Conservation (phyloP, 805 yeast genomes). For the Sugiyamaella lignohabitans region DNA sequence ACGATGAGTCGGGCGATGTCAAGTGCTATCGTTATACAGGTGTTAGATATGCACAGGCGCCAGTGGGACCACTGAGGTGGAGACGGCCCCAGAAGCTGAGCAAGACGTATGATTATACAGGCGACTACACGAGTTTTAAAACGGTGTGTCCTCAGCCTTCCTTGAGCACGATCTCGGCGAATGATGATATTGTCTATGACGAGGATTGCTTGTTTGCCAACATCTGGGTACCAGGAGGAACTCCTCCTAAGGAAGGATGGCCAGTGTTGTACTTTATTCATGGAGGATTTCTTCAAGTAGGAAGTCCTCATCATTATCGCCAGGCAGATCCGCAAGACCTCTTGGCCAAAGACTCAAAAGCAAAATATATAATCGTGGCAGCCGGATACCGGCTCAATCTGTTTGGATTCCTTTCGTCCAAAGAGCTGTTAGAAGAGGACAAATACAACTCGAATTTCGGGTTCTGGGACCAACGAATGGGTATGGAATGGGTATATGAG, state of each 20-base stretch:
- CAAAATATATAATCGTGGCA: conserved; percentile 33
- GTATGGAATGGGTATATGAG: conserved; percentile 39
- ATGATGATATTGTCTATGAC: conserved; percentile 26
- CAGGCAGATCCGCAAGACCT: conserved; percentile 15
- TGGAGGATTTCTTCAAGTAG: conserved; percentile 41
- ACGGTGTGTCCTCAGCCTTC: conserved; percentile 36
- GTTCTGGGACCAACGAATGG: conserved; percentile 40
- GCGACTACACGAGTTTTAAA: conserved; percentile 34
- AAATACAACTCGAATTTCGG: conserved; percentile 31
- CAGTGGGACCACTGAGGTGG: conserved; percentile 32
- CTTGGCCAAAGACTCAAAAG: conserved; percentile 9
- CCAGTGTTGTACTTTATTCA: conserved; percentile 38
- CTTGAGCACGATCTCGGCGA: conserved; percentile 20
- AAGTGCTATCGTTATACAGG: conserved; percentile 14
- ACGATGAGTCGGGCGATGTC: not conserved
- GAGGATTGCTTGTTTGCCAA: conserved; percentile 35
- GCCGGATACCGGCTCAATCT: conserved; percentile 37
- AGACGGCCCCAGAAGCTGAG: conserved; percentile 33
- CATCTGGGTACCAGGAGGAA: conserved; percentile 36
- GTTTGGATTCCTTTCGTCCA: conserved; percentile 37
- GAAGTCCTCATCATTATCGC: conserved; percentile 19
- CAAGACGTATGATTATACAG: conserved; percentile 34
- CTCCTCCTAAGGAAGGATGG: conserved; percentile 37
- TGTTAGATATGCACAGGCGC: conserved; percentile 35
- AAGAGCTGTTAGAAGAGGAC: conserved; percentile 26